Conservation (phyloP, 495 filamentous ascomycete genomes). For the Penicillium taxi region DNA sequence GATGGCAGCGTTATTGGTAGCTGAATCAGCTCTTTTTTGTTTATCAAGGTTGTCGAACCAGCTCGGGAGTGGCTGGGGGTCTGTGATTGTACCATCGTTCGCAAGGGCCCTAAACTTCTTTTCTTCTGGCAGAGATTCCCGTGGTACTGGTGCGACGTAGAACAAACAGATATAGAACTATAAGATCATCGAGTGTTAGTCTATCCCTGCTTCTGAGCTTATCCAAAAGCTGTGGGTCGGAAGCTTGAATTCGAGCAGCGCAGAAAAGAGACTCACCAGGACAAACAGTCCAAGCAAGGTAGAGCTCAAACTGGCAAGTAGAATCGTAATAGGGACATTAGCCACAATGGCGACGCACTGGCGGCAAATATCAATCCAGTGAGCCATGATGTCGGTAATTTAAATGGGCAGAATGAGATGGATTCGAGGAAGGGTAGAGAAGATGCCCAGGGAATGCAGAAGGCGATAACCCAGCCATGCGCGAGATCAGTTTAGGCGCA, state of each 20-base stretch:
- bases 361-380: constrained; percentile 27
- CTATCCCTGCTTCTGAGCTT: too few relatives aligned
- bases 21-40: constrained; percentile 24
- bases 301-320: constrained; percentile 23
- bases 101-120: constrained; percentile 74
- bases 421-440: constrained; percentile 5
- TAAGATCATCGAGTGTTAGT: neutral
- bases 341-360: constrained; percentile 26
- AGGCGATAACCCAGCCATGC: constrained; percentile 29
- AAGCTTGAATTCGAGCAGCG: too few relatives aligned
- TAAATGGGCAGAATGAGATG: constrained; percentile 1
- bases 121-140: constrained; percentile 65
- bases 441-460: constrained; percentile 17
- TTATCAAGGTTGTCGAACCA: constrained; percentile 69
- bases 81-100: constrained; percentile 52
- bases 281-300: constrained; percentile 28
- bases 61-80: constrained; percentile 61
- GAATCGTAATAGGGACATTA: constrained; percentile 23
- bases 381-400: constrained; percentile 22
- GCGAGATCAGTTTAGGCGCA: constrained; percentile 9
- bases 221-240: too few relatives aligned
- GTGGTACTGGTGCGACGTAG: constrained; percentile 73
- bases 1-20: constrained; percentile 22
- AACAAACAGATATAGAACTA: constrained; percentile 66
- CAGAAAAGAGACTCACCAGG: constrained; percentile 25